Conservation (phyloP, 1,139 yeast genomes). For the Debaryomycetaceae sp. region DNA sequence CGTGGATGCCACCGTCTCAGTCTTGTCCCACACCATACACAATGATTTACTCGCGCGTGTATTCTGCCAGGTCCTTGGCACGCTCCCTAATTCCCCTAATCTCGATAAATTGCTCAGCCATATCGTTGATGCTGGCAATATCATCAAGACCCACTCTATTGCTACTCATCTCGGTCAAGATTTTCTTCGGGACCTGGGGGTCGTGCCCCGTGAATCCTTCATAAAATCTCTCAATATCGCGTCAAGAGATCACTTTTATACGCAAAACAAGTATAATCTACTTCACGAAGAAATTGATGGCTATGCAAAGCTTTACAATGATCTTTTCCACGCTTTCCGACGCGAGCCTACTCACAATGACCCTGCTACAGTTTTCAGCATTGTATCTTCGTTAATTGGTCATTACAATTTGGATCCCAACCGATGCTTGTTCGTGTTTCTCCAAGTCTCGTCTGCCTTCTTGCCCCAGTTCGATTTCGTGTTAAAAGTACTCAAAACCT, state of each 20-base stretch:
- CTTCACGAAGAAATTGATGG: constrained; percentile 80
- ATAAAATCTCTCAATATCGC: constrained; percentile 32
- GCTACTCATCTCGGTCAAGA: constrained; percentile 26
- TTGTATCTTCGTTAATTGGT: constrained; percentile 56
- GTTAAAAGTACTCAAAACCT: constrained; percentile 34
- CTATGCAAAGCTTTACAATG: constrained; percentile 53
- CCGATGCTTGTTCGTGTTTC: constrained; percentile 51
- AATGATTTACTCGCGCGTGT: constrained; percentile 24
- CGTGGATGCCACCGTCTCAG: constrained; percentile 14
- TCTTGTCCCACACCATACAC: constrained; percentile 19
- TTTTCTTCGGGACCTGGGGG: constrained; percentile 22
- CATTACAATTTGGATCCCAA: constrained; percentile 71
- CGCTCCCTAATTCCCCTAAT: constrained; percentile 25
- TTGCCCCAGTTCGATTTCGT: constrained; percentile 36
- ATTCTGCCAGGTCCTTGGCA: constrained; percentile 36
- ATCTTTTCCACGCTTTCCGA: constrained; percentile 34
- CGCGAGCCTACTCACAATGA: constrained; percentile 30
- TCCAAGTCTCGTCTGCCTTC: constrained; percentile 40
- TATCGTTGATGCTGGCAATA: constrained; percentile 13
- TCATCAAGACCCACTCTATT: constrained; percentile 28
- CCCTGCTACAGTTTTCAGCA: constrained; percentile 36
- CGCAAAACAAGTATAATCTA: constrained; percentile 63
- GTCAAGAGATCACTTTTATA: constrained; percentile 46
- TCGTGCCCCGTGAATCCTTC: constrained; percentile 28
- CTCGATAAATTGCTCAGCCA: constrained; percentile 19